Evolutionary conservation across 306 rosid genomes (phyloP), one percentile per base, ranked within the genome.

Genomic region (Quillaja saponaria): DNA sequence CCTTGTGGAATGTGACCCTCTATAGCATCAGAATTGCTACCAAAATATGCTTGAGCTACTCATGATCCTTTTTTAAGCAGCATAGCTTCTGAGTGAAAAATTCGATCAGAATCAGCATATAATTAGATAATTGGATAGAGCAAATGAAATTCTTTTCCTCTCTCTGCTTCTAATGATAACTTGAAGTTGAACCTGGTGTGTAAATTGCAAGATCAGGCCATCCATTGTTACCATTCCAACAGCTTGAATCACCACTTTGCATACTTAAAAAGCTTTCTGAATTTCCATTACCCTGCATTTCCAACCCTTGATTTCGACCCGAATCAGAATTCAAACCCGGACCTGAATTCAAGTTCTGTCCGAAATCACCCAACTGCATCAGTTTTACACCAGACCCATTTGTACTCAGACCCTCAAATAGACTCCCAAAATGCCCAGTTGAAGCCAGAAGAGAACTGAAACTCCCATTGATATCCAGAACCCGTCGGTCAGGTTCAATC

Each of bases 131-230:
- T 13, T 17, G 68, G 6, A 54, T 59, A 35, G 17, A 56, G 17
- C 6, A 9, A 16, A 63, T 40, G 48, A 19, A 58, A 75, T 67
- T 73, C 35, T 52, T 44, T 20, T 39, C 18, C 51, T 58, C 21
- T 58, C 33, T 19, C 16, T 58, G 21, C 64, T 61, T 71, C 85
- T 87, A 88, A 81, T 74, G 87, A 75, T 67, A 87, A 70, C 57
- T 83, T 21, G 97, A 87, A 70, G 54, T 83, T 21, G 97, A 77
- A 48, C 94, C 87, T 41, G 96, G 94, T n/a, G 96, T 83, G 72
- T 79, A 87, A 61, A 90, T 90, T n/a, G 97, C 87, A 58, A 85
- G 96, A 55, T 85, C 87, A 45, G 96, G 86, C 97, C 97, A 90
- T 4, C 82, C 94, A 78, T 66, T 76, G 64, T 79, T 71, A 35